These are phyloP conservation scores for Coniochaeta prunicola DNA, from an alignment of 2,329 filamentous ascomycete species.

Conservation along the genomic window DNA sequence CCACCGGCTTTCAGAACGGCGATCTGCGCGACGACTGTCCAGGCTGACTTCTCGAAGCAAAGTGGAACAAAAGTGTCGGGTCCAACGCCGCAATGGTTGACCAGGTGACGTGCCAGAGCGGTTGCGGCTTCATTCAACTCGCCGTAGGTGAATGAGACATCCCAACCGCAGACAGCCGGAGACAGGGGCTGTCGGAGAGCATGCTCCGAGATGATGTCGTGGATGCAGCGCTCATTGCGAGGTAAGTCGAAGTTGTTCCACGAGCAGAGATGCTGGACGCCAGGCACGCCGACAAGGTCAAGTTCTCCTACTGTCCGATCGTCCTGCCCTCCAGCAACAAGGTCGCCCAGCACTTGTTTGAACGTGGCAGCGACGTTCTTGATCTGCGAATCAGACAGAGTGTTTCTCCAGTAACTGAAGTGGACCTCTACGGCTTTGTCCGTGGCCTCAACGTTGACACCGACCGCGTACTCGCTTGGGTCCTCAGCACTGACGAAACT, in stretches of 20 bases:
- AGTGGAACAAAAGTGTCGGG: not conserved
- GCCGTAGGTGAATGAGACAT: constrained; percentile 20
- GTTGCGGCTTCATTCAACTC: constrained; percentile 15
- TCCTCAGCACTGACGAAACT: constrained; percentile 13
- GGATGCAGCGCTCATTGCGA: constrained; percentile 1
- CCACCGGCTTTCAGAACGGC: constrained; percentile 6
- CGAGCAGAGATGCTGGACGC: not conserved
- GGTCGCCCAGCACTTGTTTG: constrained; percentile 9
- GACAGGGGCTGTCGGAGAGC: constrained; percentile 4
- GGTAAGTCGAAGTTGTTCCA: constrained; percentile 3
- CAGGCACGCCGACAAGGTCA: constrained; percentile 6
- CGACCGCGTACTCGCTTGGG: constrained; percentile 23
- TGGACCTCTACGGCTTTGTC: constrained; percentile 11
- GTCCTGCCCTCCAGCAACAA: constrained; percentile 8
- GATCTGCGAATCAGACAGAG: constrained; percentile 14
- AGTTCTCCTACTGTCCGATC: constrained; percentile 14
- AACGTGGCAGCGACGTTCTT: constrained; percentile 10
- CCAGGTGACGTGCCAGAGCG: not conserved
- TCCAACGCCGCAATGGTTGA: no score
- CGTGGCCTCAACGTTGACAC: constrained; percentile 20
- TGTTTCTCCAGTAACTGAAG: constrained; percentile 15
- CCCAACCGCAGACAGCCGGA: constrained; percentile 20
- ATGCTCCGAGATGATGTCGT: constrained; percentile 1
- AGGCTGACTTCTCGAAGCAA: constrained; percentile 6
- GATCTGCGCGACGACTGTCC: constrained; percentile 5